Conservation (phyloP, 441 rosid species). For the Erodium texanum region DNA sequence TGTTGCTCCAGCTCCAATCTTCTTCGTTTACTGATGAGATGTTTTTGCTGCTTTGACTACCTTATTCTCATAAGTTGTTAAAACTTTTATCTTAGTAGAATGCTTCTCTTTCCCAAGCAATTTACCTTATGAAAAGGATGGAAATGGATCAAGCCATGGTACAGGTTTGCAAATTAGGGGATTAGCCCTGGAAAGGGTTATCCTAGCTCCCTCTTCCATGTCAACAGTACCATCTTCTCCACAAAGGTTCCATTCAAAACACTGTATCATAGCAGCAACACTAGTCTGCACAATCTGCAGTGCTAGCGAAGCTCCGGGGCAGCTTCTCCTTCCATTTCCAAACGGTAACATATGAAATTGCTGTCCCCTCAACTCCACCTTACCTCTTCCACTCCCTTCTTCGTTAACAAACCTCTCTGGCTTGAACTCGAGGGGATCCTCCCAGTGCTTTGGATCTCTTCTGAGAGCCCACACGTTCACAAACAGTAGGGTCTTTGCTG, state of each 20-base stretch:
- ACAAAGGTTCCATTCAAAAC: conserved; percentile 51
- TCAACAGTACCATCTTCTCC: conserved; percentile 25
- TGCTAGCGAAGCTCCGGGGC: conserved; percentile 43
- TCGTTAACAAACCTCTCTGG: conserved; percentile 34
- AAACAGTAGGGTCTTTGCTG: conserved; percentile 32
- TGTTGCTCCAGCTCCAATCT: too few relatives aligned
- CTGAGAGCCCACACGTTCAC: conserved; percentile 49
- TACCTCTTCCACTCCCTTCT: conserved; percentile 17
- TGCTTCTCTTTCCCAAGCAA: not conserved
- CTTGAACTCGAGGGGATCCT: conserved; percentile 32
- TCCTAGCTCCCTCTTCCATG: conserved; percentile 46
- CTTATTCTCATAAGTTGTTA: too few relatives aligned
- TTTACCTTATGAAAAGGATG: conserved; percentile 3
- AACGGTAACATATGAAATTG: conserved; percentile 38
- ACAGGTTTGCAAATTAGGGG: conserved; percentile 35
- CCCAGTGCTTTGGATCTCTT: conserved; percentile 38
- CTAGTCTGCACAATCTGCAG: conserved; percentile 36
- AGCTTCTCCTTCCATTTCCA: conserved; percentile 45
- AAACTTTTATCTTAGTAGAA: not conserved
- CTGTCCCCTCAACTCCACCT: conserved; percentile 32
- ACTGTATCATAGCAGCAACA: conserved; percentile 54
- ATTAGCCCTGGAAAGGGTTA: conserved; percentile 44
- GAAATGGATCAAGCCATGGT: conserved; percentile 27
- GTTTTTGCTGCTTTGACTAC: not conserved
- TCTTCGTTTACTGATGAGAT: too few relatives aligned